Evolutionary conservation across 164 flowering plant species (phyloP), one percentile per base, ranked within the genome.

Genomic region (Protea cynaroides): DNA sequence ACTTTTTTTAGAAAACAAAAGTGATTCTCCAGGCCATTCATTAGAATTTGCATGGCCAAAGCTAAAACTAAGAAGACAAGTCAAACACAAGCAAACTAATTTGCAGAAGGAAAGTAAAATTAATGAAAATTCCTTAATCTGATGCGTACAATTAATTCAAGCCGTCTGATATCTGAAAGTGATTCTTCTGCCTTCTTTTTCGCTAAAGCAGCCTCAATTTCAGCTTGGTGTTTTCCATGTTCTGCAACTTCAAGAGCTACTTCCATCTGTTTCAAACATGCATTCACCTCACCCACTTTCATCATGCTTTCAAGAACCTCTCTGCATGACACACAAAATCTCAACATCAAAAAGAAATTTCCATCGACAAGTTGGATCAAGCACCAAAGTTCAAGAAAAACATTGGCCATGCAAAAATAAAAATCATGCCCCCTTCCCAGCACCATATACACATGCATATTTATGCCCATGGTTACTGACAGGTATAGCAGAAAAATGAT

Each of bases 281-380:
- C 82, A 76, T 65, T 90, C 50, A 78, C 76, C 74, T 94, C 96
- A 56, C 97, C 93, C 25, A 77, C 60, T 75, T 86, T 88, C 78
- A 76, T 68, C 79, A 79, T 84, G 82, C 77, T 72, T 29, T 85
- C 84, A 72, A 91, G 71, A 56, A 91, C 85, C 81, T 89, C 93
- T 61, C 99, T 94, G 79, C 66, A 71, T 70, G 22, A 66, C n/a
- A 62, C 10, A 55, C 17, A 63, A 40, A 64, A 40, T 40, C 46
- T 12, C 10, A 40, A 40, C 8, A 40, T 40, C 9, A 24, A 11
- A 3, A 24, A 19, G 12, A 55, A 9, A 0, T 34, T 66, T 40
- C 7, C 60, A 56, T 64, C 21, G 0, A 17, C 21, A 64, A 24
- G 51, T 3, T 49, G 25, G 43, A 34, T 13, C 34, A 23, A 25